Evolutionary conservation across 2,329 filamentous ascomycete species (phyloP), one percentile per base, ranked within the genome.

Genomic region (Orbilia brochopaga): DNA sequence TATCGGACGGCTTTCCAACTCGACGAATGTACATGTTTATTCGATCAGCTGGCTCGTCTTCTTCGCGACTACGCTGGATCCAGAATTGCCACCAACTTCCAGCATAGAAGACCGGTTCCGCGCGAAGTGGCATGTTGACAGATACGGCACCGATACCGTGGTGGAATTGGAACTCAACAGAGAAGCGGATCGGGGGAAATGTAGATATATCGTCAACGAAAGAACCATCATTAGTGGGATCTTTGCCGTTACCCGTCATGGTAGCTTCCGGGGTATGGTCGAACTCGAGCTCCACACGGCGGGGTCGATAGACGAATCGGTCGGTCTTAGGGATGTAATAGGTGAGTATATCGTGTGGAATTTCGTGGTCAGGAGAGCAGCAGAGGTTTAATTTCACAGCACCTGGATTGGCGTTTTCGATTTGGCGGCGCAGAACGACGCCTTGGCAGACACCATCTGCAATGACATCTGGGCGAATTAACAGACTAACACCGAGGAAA

Each of bases 31-130:
- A 65, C 61, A 65, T 65, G 13, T 58, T 51, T 27, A 52, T 57
- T 15, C 40, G 48, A 2, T 56, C 50, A 4, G 55, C 59, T 19
- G 50, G 30, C 15, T 65, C 53, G 4, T 23, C 27, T 17, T 50
- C 30, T 5, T 65, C 61, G 8, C 30, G 17, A 4, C 23, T 60
- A n/a, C 57, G 56, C 24, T 57, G 55, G 40, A 72, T 72, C 23
- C 60, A 65, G 32, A 72, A 72, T 57, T 52, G 50, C 67, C 67
- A 72, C 67, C 67, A 72, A 42, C 46, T 65, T 1, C 67, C 67
- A 24, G 52, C 67, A 42, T 72, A 72, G 56, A 72, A 72, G 17
- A 72, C 60, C 1, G 67, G 55, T 37, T 72, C 67, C 1, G 55
- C 60, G 30, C 23, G 27, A 3, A 72, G 50, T 0, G 67, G 55